Evolutionary conservation across 2,329 filamentous ascomycete species (phyloP).

Genomic region (Metarhizium robertsii): DNA sequence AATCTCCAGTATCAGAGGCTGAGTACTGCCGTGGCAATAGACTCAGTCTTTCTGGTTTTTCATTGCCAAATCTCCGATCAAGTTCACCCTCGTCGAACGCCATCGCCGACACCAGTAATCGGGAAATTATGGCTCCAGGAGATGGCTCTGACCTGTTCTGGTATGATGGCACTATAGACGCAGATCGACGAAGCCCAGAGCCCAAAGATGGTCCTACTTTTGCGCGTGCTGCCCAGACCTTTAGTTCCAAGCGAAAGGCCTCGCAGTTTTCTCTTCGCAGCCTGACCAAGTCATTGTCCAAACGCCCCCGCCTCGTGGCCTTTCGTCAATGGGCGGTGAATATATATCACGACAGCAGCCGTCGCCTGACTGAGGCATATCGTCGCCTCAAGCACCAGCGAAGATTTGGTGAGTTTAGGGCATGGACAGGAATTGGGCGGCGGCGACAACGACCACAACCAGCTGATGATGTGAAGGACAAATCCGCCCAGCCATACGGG

Average conservation of each 20-base stretch:
- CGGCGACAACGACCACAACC: constrained; percentile 15
- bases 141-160: constrained; percentile 18
- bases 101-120: constrained; percentile 9
- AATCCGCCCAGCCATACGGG: constrained; percentile 13
- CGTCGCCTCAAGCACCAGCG: constrained; percentile 18
- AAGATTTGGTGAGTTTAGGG: constrained; percentile 3
- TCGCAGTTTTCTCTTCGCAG: constrained; percentile 22
- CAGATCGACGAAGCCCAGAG: constrained; percentile 10
- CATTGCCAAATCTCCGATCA: constrained; percentile 20
- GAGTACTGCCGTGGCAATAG: constrained; percentile 10
- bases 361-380: constrained; percentile 16
- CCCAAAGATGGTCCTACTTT: not conserved
- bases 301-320: constrained; percentile 15
- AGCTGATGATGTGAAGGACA: constrained; percentile 15
- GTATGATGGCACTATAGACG: constrained; percentile 16
- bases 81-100: constrained; percentile 13
- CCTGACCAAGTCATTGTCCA: constrained; percentile 15
- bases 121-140: constrained; percentile 14
- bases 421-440: constrained; percentile 19
- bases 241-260: constrained; percentile 19
- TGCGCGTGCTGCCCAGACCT: constrained; percentile 2
- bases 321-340: constrained; percentile 20
- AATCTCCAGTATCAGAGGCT: constrained; percentile 18
- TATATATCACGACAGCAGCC: constrained; percentile 16
- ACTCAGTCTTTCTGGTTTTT: constrained; percentile 19